Conservation (phyloP, 768 basidiomycete genomes). For the Xerocomus spinulosus region DNA sequence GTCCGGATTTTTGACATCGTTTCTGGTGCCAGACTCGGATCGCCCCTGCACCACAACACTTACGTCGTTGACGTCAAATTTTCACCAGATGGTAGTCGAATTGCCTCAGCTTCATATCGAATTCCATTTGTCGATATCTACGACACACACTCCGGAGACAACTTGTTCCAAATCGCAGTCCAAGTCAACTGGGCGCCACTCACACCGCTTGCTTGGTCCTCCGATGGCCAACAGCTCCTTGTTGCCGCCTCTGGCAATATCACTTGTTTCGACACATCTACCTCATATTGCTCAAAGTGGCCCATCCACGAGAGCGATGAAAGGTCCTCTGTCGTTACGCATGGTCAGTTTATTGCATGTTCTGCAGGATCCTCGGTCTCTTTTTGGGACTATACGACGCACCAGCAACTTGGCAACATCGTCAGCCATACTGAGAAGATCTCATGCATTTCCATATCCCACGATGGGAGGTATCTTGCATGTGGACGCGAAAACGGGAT, state of each 20-base stretch:
- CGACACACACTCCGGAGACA: not conserved
- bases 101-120: not conserved
- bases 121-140: not conserved
- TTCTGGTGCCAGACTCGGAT: not conserved
- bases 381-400: conserved; percentile 6
- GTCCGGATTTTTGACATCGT: conserved; percentile 1
- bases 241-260: not conserved
- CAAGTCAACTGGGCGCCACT: not conserved
- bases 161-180: conserved; percentile 1
- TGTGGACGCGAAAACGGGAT: conserved; percentile 1
- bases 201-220: not conserved
- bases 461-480: conserved; percentile 6
- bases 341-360: not conserved
- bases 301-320: not conserved
- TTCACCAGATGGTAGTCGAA: not conserved
- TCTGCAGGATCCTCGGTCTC: conserved; percentile 1
- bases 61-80: not conserved
- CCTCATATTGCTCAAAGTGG: not conserved
- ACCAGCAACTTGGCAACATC: not conserved
- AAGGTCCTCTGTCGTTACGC: not conserved
- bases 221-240: not conserved
- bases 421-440: not conserved
- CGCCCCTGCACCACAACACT: not conserved
- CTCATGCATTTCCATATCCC: conserved; percentile 2
- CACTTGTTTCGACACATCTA: not conserved